A percentile compares a stretch with the other conserved stretches of the same genome.
Conservation (phyloP, 805 yeast genomes). For the Ogataea ramenticola region DNA sequence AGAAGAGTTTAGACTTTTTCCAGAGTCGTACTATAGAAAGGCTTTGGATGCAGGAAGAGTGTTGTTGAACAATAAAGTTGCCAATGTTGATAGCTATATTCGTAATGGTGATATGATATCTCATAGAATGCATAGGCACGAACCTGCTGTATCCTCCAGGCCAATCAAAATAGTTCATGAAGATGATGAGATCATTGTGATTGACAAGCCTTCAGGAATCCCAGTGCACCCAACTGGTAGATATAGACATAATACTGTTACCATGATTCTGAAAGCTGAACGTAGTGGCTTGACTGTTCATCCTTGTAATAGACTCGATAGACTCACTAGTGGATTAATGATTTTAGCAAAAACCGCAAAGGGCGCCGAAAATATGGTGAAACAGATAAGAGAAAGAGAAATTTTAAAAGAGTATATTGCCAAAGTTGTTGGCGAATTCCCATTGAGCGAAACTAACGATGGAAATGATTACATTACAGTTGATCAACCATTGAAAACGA, state of each 20-base stretch:
- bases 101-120: slow-evolving; percentile 77
- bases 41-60: slow-evolving; percentile 62
- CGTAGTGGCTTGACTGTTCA: slow-evolving; percentile 53
- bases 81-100: slow-evolving; percentile 57
- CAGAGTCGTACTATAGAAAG: slow-evolving; percentile 54
- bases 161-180: slow-evolving; percentile 63
- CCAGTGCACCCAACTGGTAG: slow-evolving; percentile 96
- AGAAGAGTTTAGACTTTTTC: slow-evolving; percentile 77
- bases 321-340: slow-evolving; percentile 91
- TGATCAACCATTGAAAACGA: slow-evolving; percentile 60
- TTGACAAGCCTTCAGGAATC: slow-evolving; percentile 90
- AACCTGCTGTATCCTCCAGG: slow-evolving; percentile 67
- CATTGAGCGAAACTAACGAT: slow-evolving; percentile 30
- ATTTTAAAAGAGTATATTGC: slow-evolving; percentile 84
- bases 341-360: slow-evolving; percentile 76
- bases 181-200: slow-evolving; percentile 68
- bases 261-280: slow-evolving; percentile 71
- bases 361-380: slow-evolving; percentile 71
- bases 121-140: slow-evolving; percentile 82
- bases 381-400: slow-evolving; percentile 63
- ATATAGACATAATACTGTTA: slow-evolving; percentile 65
- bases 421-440: slow-evolving; percentile 81
- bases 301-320: slow-evolving; percentile 81
- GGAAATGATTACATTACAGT: slow-evolving; percentile 32
- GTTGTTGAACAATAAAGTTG: slow-evolving; percentile 57